These are phyloP conservation scores for Rhinocladiella similis DNA, from an alignment of 2,329 filamentous ascomycete species.

Conservation along the genomic window DNA sequence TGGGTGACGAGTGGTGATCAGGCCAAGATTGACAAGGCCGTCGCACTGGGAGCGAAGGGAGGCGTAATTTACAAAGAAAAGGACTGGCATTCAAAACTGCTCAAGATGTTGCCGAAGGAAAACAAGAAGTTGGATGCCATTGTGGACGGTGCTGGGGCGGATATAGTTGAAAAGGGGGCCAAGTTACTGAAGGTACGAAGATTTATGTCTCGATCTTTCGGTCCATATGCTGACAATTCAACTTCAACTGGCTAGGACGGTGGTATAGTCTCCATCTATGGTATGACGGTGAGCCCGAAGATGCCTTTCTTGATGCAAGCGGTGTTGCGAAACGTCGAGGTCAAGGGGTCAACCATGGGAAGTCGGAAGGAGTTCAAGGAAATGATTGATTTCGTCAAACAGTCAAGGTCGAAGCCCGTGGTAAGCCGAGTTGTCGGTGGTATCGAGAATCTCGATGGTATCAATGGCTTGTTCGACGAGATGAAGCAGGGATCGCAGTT, in stretches of 20 bases:
- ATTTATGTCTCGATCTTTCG: neutral
- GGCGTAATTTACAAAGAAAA: constrained; percentile 80
- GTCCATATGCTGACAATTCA: neutral
- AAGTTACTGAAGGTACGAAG: constrained; percentile 65
- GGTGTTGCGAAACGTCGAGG: constrained; percentile 82
- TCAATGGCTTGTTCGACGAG: constrained; percentile 80
- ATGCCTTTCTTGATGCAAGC: constrained; percentile 86
- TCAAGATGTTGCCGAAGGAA: constrained; percentile 57
- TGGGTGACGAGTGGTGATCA: constrained; percentile 75
- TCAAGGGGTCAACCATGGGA: constrained; percentile 87
- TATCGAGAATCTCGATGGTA: constrained; percentile 66
- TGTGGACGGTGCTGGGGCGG: constrained; percentile 86
- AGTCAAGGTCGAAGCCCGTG: constrained; percentile 72
- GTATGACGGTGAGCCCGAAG: constrained; percentile 84
- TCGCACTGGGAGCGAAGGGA: constrained; percentile 70
- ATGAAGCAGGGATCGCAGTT: constrained; percentile 87
- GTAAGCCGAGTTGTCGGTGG: constrained; percentile 74
- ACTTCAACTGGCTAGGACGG: constrained; percentile 54
- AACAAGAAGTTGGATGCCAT: constrained; percentile 76
- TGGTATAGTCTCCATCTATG: constrained; percentile 82
- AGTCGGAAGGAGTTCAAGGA: constrained; percentile 85
- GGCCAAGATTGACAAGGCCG: constrained; percentile 73
- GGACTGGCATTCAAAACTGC: constrained; percentile 78
- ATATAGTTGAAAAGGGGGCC: constrained; percentile 69
- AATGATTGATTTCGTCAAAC: constrained; percentile 79